A percentile compares a stretch with the other conserved stretches of the same genome.
phyloP scores from a whole-genome alignment of 2,329 filamentous ascomycete species.

The Trichoderma pleuroti region DNA sequence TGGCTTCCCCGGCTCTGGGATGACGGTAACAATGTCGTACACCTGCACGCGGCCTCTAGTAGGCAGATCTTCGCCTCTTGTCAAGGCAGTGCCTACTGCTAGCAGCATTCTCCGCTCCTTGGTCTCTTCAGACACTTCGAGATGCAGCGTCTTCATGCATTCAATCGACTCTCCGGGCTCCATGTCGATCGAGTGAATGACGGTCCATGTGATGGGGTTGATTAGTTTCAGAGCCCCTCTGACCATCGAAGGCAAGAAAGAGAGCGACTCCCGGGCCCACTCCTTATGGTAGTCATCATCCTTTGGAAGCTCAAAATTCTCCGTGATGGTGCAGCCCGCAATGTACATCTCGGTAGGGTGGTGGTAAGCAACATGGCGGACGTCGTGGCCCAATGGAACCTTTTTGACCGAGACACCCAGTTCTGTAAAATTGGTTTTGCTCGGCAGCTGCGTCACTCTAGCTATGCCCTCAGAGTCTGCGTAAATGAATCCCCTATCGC shows the following conservation, averaged over 20 bases:
- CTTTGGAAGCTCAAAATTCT: conserved; percentile 78
- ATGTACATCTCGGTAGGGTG: conserved; percentile 71
- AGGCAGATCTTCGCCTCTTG: conserved; percentile 86
- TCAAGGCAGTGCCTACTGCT: conserved; percentile 77
- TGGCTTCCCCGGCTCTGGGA: conserved; percentile 79
- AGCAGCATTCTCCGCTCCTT: conserved; percentile 81
- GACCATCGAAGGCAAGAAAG: conserved; percentile 63
- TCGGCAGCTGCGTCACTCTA: conserved; percentile 68
- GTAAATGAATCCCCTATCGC: conserved; percentile 80
- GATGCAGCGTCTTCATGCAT: conserved; percentile 75
- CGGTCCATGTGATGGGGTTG: conserved; percentile 70
- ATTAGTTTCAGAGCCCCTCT: conserved; percentile 74
- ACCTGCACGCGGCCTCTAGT: conserved; percentile 83
- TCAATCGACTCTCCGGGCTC: conserved; percentile 74
- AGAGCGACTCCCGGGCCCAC: conserved; percentile 68
- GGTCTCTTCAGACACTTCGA: conserved; percentile 88
- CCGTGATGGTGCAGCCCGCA: conserved; percentile 63
- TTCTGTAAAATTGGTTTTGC: conserved; percentile 64
- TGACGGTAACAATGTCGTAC: conserved; percentile 87
- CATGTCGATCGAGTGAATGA: conserved; percentile 73
- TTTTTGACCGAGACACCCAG: conserved; percentile 73
- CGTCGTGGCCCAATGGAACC: conserved; percentile 65
- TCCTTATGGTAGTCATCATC: conserved; percentile 82
- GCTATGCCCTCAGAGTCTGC: conserved; percentile 69
- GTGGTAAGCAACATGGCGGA: conserved; percentile 74